Percentiles rank a stretch among this genome's conserved stretches.
phyloP scores from a whole-genome alignment of 192 early-diverging fungal species.

The Backusella liffmaniae region DNA sequence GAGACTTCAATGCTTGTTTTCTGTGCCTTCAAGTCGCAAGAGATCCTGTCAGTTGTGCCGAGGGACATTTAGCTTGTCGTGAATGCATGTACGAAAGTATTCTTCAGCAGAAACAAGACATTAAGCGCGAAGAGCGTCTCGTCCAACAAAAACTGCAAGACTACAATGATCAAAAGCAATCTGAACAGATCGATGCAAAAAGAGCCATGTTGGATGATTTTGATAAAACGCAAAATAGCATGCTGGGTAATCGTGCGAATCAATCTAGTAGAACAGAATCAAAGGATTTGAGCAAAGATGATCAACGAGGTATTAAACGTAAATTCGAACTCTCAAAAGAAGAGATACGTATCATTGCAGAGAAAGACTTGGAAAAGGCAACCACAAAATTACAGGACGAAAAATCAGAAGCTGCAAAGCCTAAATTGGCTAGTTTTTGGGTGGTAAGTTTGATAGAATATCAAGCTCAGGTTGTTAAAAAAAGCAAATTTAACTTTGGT shows the following conservation, averaged over 20 bases:
- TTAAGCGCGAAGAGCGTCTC: conserved; percentile 54
- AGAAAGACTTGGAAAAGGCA: conserved; percentile 34
- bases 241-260: conserved; percentile 29
- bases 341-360: conserved; percentile 14
- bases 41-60: conserved; percentile 65
- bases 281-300: neutral
- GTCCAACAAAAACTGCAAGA: conserved; percentile 44
- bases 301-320: conserved; percentile 26
- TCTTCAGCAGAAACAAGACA: conserved; percentile 79
- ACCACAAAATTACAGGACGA: conserved; percentile 29
- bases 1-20: conserved; percentile 84
- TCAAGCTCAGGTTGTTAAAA: too few species aligned
- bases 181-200: conserved; percentile 42
- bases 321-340: conserved; percentile 36
- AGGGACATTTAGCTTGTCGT: conserved; percentile 86
- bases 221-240: conserved; percentile 63
- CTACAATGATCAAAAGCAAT: conserved; percentile 41
- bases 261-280: neutral
- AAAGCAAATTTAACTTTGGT: neutral
- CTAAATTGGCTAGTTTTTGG: conserved; percentile 70
- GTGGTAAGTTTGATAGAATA: conserved; percentile 40
- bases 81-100: conserved; percentile 88
- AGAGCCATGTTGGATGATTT: conserved; percentile 58
- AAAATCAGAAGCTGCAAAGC: conserved; percentile 38
- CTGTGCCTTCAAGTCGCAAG: conserved; percentile 78